Conservation (phyloP, 2,329 filamentous ascomycete species). For the Alternaria rosae region DNA sequence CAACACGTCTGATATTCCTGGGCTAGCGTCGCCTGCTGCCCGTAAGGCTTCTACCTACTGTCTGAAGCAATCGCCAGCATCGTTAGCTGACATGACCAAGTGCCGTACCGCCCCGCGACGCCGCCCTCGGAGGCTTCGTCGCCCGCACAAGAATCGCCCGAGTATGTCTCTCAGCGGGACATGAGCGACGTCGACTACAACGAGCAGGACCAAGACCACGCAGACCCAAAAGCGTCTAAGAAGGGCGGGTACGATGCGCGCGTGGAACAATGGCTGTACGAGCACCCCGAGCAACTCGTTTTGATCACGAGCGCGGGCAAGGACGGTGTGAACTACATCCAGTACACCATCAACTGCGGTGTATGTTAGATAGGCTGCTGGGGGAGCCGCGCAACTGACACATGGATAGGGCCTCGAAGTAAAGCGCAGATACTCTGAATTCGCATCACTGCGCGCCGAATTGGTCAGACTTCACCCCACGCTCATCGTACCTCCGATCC, state of each 20-base stretch:
- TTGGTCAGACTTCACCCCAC: slow-evolving; percentile 93
- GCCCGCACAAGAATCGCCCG: slow-evolving; percentile 70
- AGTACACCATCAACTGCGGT: slow-evolving; percentile 95
- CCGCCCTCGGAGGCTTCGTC: slow-evolving; percentile 76
- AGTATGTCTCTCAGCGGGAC: slow-evolving; percentile 62
- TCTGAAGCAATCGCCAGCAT: neutral
- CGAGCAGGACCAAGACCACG: slow-evolving; percentile 57
- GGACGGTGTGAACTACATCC: slow-evolving; percentile 90
- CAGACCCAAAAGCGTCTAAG: slow-evolving; percentile 61
- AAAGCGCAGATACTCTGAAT: slow-evolving; percentile 93
- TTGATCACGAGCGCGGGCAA: slow-evolving; percentile 95
- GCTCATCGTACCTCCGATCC: slow-evolving; percentile 93
- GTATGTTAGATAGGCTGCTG: slow-evolving; percentile 60
- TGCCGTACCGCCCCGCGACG: slow-evolving; percentile 62
- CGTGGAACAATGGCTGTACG: slow-evolving; percentile 96
- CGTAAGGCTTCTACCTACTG: slow-evolving; percentile 38
- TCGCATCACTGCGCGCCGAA: slow-evolving; percentile 87
- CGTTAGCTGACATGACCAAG: slow-evolving; percentile 26
- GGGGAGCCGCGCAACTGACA: slow-evolving; percentile 20
- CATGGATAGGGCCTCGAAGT: slow-evolving; percentile 84
- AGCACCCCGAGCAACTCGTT: slow-evolving; percentile 89
- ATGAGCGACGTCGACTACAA: slow-evolving; percentile 67
- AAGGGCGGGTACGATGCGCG: slow-evolving; percentile 92
- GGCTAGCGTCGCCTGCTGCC: slow-evolving; percentile 49
- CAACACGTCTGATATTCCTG: slow-evolving; percentile 68